Evolutionary conservation across 1,284 basidiomycete genomes (phyloP).

Genomic region (Malassezia dermatis): DNA sequence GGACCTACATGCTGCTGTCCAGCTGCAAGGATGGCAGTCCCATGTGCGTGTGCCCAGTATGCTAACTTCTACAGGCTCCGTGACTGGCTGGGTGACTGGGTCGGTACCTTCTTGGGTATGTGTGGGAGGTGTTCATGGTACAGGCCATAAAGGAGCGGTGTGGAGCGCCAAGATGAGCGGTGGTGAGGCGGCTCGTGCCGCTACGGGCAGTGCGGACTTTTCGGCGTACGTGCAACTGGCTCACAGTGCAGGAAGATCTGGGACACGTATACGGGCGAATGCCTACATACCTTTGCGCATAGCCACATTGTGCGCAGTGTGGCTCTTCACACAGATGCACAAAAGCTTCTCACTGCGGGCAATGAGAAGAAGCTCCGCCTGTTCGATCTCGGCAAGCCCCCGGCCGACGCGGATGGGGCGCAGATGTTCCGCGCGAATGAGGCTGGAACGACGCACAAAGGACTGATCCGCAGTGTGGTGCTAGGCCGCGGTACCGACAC

Average conservation of each 20-base stretch:
- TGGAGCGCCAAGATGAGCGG: conserved; percentile 91
- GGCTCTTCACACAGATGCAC: conserved; percentile 62
- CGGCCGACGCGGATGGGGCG: conserved; percentile 67
- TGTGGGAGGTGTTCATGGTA: not conserved
- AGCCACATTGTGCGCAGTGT: conserved; percentile 96
- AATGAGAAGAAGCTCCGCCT: conserved; percentile 95
- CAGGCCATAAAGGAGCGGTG: conserved; percentile 89
- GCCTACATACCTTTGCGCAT: conserved; percentile 85
- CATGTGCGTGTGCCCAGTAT: conserved; percentile 20
- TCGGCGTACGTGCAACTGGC: conserved; percentile 62
- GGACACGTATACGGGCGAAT: conserved; percentile 82
- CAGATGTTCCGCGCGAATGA: conserved; percentile 57
- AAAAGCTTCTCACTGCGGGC: conserved; percentile 75
- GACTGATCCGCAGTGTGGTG: conserved; percentile 79
- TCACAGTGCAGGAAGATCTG: conserved; percentile 62
- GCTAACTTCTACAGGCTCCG: conserved; percentile 13
- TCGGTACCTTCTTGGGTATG: conserved; percentile 82
- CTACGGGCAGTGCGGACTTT: conserved; percentile 91
- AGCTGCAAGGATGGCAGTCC: conserved; percentile 48
- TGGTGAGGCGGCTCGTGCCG: conserved; percentile 59
- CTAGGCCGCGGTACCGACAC: conserved; percentile 57
- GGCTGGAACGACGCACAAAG: conserved; percentile 57
- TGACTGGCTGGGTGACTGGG: conserved; percentile 74
- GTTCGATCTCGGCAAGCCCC: conserved; percentile 61
- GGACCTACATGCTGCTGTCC: conserved; percentile 42